Percentiles rank a stretch among this genome's conserved stretches.
Conservation (phyloP, 2,329 filamentous ascomycete genomes). For the Shiraia bambusicola region DNA sequence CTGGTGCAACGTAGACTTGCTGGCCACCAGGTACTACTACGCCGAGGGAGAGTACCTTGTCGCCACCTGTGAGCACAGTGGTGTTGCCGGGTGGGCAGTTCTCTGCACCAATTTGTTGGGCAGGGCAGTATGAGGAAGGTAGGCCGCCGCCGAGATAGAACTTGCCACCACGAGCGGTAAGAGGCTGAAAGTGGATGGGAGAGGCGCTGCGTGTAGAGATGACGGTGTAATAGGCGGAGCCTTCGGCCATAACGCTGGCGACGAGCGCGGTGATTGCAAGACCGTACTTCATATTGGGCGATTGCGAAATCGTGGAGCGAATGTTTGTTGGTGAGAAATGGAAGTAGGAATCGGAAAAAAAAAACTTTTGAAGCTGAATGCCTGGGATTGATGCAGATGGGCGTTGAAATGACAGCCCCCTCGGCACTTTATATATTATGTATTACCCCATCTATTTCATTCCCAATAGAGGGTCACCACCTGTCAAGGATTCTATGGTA, state of each 20-base stretch:
- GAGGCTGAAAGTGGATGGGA: constrained; percentile 50
- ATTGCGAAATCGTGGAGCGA: constrained; percentile 12
- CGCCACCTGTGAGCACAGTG: constrained; percentile 49
- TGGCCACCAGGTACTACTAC: constrained; percentile 65
- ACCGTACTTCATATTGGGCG: constrained; percentile 39
- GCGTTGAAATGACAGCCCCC: not conserved
- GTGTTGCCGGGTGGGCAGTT: constrained; percentile 51
- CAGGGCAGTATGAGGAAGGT: constrained; percentile 54
- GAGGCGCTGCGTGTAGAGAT: constrained; percentile 50
- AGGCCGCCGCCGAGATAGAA: constrained; percentile 55
- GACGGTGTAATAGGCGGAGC: constrained; percentile 44
- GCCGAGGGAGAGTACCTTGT: constrained; percentile 38
- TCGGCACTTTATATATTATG: constrained; percentile 3
- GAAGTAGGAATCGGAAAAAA: not conserved
- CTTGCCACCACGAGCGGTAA: constrained; percentile 51
- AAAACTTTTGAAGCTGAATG: constrained; percentile 2
- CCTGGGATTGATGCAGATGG: not conserved
- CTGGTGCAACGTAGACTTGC: constrained; percentile 57
- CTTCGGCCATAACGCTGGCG: constrained; percentile 25
- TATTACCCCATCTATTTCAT: constrained; percentile 4
- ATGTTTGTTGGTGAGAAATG: constrained; percentile 7
- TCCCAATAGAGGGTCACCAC: not conserved
- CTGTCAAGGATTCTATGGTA: not conserved
- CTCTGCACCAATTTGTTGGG: constrained; percentile 28
- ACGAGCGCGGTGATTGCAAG: constrained; percentile 31